Base-by-base conservation (phyloP, 441 rosid genomes). In the Mallotus repandus region DNA sequence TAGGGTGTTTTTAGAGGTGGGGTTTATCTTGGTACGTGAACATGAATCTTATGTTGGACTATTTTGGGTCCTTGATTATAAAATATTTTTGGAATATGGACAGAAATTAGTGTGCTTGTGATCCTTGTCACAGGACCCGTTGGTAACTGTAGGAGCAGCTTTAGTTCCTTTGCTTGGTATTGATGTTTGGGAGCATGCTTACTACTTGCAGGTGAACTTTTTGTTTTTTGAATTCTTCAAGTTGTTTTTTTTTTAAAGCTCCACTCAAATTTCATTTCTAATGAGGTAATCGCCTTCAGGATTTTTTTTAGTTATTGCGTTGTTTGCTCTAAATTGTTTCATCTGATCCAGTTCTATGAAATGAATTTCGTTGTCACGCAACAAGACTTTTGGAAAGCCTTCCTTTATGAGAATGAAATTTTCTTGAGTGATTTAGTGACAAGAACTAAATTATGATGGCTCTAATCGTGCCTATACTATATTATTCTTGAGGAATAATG, bases 181-280 rank as follows among this genome's bases (percentile, higher is more conserved):
- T 75, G 98, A 96, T 84, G 99, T 96, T 49, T 96, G 98, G 98
- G 99, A 96, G 86, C 99, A 96, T 70, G 99, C 99, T 38, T 96
- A 96, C 86, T 96, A 96, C 80, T 81, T 96, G 58, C 99, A 96
- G 97, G 99, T 96, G 80, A 81, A 61, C 60, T 19, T 69, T 56
- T 29, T 29, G 32, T 63, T 32, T 6, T 15, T 25, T 68, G 35
- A 63, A 43, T 18, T 81, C 55, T 57, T 19, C 60, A 54, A 61
- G 29, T 25, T 25, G 29, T 72, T 41, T 53, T 29, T 29, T 29
- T 29, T 29, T 29, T 29, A 1, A 29, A 29, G 32, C 32, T 29
- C 32, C 32, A 29, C 2, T 29, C 2, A 3, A 29, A 2, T 29
- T 29, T 29, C 32, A 29, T 29, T 29, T 29, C 32, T 29, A 3